These are phyloP conservation scores for Trametes sp. DNA, from an alignment of 1,284 basidiomycete genomes.

Conservation along the genomic window DNA sequence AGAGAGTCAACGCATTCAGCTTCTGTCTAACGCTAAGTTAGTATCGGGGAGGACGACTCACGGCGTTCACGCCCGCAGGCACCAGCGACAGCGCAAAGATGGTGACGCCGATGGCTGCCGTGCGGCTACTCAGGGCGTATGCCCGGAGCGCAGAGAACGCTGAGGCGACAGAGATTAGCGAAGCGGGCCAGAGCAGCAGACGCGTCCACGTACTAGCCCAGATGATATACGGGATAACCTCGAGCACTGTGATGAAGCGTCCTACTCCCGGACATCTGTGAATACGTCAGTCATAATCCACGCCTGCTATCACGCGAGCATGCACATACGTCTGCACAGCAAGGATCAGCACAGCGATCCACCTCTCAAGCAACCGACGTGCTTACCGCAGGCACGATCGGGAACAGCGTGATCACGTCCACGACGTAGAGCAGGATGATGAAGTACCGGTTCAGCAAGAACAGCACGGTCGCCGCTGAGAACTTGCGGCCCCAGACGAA, in stretches of 20 bases:
- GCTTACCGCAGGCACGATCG: conserved; percentile 5
- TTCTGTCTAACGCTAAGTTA: neutral
- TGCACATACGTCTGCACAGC: neutral
- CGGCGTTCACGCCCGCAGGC: conserved; percentile 16
- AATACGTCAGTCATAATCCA: neutral
- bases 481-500: conserved; percentile 28
- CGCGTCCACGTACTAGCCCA: conserved; percentile 8
- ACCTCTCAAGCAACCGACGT: neutral
- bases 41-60: neutral
- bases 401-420: conserved; percentile 12
- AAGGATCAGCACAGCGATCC: neutral
- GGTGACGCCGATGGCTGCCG: conserved; percentile 2
- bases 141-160: conserved; percentile 12
- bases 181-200: no score
- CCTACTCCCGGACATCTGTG: conserved; percentile 11
- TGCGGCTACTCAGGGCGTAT: conserved; percentile 16
- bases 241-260: conserved; percentile 12
- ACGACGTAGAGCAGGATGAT: conserved; percentile 18
- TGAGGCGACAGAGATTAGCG: no score
- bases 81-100: conserved; percentile 8
- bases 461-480: conserved; percentile 26
- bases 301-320: neutral
- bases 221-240: conserved; percentile 15
- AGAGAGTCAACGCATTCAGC: neutral
- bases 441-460: conserved; percentile 31